phyloP scores from a whole-genome alignment of 441 rosid genomes.

The Kokia cookei region DNA sequence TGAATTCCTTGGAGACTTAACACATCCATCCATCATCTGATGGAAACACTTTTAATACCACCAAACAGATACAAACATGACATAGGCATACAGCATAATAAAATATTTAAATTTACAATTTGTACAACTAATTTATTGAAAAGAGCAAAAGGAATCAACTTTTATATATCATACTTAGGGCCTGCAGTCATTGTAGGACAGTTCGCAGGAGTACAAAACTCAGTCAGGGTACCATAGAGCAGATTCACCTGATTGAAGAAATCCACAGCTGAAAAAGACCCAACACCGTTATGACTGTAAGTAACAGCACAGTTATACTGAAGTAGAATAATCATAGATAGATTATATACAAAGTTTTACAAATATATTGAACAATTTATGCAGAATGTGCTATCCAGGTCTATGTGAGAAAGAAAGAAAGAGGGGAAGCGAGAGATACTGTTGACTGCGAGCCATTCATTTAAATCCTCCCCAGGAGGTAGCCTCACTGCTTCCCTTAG shows the following conservation, averaged over 20 bases:
- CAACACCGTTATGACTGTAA: conserved; percentile 1
- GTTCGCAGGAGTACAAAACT: conserved; percentile 94
- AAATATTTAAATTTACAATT: neutral
- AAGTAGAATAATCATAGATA: neutral
- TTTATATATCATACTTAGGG: conserved; percentile 70
- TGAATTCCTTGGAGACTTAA: neutral
- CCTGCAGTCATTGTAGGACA: conserved; percentile 99
- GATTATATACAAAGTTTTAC: neutral
- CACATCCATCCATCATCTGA: conserved; percentile 2
- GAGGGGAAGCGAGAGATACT: conserved; percentile 36
- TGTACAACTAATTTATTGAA: neutral
- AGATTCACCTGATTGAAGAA: conserved; percentile 99
- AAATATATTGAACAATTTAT: neutral
- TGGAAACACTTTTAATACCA: neutral
- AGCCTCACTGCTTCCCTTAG: conserved; percentile 95
- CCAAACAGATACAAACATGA: neutral
- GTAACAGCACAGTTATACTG: neutral
- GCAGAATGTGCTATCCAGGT: neutral
- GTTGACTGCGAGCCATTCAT: conserved; percentile 97
- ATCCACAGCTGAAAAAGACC: conserved; percentile 80
- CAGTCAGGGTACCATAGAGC: conserved; percentile 94
- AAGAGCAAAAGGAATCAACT: conserved; percentile 5
- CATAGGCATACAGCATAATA: neutral
- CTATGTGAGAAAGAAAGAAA: neutral
- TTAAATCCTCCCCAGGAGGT: conserved; percentile 96